Evolutionary conservation across 495 filamentous ascomycete genomes (phyloP).

Genomic region (Penicillium cataractarum): DNA sequence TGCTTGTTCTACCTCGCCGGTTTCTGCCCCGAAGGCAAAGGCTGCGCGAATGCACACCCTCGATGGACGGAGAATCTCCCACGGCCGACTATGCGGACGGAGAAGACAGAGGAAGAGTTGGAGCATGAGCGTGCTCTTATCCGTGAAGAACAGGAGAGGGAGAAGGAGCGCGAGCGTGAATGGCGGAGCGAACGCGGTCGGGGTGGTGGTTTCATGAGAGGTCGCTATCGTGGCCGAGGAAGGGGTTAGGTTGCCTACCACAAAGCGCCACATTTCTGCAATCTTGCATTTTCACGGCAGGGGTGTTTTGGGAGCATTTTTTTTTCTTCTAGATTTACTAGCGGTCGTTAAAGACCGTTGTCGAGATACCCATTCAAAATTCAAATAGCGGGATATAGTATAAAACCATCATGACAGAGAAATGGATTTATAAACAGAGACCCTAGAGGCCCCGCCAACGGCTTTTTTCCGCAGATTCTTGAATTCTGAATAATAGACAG

Average conservation of each 20-base stretch:
- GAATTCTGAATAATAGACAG: background rate
- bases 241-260: constrained; percentile 36
- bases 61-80: constrained; percentile 73
- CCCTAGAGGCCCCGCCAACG: background rate
- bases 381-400: constrained; percentile 1
- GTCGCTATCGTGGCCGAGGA: constrained; percentile 51
- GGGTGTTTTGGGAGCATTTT: constrained; percentile 4
- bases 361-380: constrained; percentile 24
- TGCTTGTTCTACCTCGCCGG: constrained; percentile 90
- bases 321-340: constrained; percentile 10
- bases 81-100: constrained; percentile 66
- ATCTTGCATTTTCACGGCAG: constrained; percentile 22
- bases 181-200: constrained; percentile 53
- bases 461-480: background rate
- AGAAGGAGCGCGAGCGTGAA: constrained; percentile 56
- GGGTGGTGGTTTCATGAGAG: constrained; percentile 53
- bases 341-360: background rate
- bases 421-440: background rate
- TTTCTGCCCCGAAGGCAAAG: constrained; percentile 86
- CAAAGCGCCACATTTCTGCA: background rate
- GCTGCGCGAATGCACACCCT: constrained; percentile 81
- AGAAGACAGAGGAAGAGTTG: constrained; percentile 64
- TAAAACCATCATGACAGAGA: background rate
- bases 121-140: constrained; percentile 59
- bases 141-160: constrained; percentile 55